Conservation (phyloP, 345 rosid genomes). For the Turritis glabra region DNA sequence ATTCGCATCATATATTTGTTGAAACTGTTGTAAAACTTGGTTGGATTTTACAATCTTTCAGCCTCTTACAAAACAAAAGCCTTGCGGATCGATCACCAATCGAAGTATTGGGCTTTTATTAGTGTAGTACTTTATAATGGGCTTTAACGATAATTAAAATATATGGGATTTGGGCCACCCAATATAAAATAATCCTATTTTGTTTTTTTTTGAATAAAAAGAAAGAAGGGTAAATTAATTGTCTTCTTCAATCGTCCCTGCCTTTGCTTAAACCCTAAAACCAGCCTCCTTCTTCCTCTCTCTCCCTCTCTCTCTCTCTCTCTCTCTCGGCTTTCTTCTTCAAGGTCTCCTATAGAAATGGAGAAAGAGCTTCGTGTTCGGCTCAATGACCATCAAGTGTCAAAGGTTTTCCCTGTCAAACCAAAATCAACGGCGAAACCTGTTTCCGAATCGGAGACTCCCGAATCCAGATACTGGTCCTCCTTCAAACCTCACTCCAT, state of each 20-base stretch:
- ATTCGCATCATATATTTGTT: too few relatives aligned
- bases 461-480: slow-evolving; percentile 86
- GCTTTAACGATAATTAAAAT: neutral
- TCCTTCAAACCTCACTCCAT: slow-evolving; percentile 72
- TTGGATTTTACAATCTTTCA: neutral
- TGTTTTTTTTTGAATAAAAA: neutral
- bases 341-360: slow-evolving; percentile 6
- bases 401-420: slow-evolving; percentile 60
- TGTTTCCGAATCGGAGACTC: slow-evolving; percentile 55
- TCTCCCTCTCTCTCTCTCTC: neutral
- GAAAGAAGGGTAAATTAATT: neutral
- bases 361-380: slow-evolving; percentile 39
- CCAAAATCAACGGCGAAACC: slow-evolving; percentile 70
- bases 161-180: neutral
- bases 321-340: neutral
- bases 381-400: slow-evolving; percentile 33
- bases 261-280: slow-evolving; percentile 31
- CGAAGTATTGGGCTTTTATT: neutral
- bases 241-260: neutral
- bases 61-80: neutral
- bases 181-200: neutral
- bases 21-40: too few relatives aligned
- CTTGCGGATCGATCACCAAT: neutral
- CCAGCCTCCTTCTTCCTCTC: neutral
- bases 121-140: neutral